Conservation (phyloP, 345 rosid genomes). For the Populus simonii region DNA sequence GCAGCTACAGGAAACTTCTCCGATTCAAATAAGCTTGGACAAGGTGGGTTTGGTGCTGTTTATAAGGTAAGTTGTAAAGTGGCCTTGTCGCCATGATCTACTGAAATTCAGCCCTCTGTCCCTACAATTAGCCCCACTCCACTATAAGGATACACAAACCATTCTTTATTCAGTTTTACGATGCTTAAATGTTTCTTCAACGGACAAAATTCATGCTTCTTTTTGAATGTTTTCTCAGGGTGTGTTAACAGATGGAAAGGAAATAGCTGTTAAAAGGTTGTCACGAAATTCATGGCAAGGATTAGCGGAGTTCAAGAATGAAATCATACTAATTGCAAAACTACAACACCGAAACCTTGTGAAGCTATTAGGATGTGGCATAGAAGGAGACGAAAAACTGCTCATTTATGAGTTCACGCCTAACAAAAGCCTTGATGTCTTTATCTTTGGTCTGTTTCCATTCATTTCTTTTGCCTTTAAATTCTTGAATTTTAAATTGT, state of each 20-base stretch:
- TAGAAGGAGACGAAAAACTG: slow-evolving; percentile 13
- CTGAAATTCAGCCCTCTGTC: neutral
- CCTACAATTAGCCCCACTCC: neutral
- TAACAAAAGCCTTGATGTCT: slow-evolving; percentile 8
- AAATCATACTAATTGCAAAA: slow-evolving; percentile 13
- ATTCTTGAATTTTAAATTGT: neutral
- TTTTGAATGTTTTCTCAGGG: slow-evolving; percentile 3
- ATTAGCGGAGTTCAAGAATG: slow-evolving; percentile 18
- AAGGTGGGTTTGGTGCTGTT: slow-evolving; percentile 19
- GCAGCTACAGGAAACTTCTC: slow-evolving; percentile 16
- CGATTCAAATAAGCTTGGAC: slow-evolving; percentile 15
- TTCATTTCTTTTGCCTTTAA: no score
- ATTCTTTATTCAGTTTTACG: neutral
- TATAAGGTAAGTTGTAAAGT: neutral
- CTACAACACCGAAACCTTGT: slow-evolving; percentile 22
- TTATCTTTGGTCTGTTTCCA: slow-evolving; percentile 9
- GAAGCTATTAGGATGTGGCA: slow-evolving; percentile 14
- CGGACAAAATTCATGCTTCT: neutral
- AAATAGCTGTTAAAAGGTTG: slow-evolving; percentile 18
- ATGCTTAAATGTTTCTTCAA: neutral
- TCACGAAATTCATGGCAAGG: slow-evolving; percentile 19
- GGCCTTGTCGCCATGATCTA: neutral
- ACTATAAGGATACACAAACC: neutral
- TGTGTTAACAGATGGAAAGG: slow-evolving; percentile 12
- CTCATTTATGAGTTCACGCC: slow-evolving; percentile 21